phyloP scores from a whole-genome alignment of 2,329 filamentous ascomycete genomes.

The Allantophomopsis cytisporea region DNA sequence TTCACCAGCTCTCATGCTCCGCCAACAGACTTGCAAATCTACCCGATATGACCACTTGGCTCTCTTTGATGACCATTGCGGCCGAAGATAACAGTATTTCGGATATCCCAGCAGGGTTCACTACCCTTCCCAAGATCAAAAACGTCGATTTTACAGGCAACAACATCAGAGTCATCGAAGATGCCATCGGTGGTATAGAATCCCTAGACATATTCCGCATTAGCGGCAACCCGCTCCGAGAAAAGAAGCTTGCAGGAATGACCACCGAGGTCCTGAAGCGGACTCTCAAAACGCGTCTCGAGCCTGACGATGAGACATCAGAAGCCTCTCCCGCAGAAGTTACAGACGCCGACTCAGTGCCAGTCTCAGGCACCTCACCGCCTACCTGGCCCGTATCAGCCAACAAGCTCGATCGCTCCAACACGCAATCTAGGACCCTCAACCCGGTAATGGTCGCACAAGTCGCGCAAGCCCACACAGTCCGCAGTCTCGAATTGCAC shows the following conservation, averaged over 20 bases:
- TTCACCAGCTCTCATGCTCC: conserved; percentile 65
- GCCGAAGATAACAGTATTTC: conserved; percentile 74
- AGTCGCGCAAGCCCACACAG: conserved; percentile 35
- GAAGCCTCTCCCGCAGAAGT: conserved; percentile 5
- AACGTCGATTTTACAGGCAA: conserved; percentile 79
- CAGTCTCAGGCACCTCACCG: conserved; percentile 9
- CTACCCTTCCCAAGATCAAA: conserved; percentile 50
- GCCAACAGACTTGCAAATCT: conserved; percentile 65
- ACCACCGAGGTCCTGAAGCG: conserved; percentile 70
- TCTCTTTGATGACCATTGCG: conserved; percentile 55
- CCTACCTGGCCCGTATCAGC: conserved; percentile 16
- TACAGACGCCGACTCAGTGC: conserved; percentile 20
- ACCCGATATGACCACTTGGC: conserved; percentile 65
- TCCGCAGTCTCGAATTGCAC: conserved; percentile 52
- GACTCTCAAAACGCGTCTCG: conserved; percentile 44
- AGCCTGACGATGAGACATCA: conserved; percentile 10
- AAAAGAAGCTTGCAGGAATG: conserved; percentile 76
- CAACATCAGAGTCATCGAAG: conserved; percentile 62
- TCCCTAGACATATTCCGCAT: conserved; percentile 61
- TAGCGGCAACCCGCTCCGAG: conserved; percentile 78
- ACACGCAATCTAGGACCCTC: conserved; percentile 46
- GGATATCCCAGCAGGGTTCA: conserved; percentile 64
- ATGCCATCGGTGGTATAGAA: conserved; percentile 69
- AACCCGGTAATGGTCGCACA: conserved; percentile 42
- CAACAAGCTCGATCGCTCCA: conserved; percentile 56